Evolutionary conservation across 805 yeast genomes (phyloP).

Genomic region (Metschnikowia vanudenii): DNA sequence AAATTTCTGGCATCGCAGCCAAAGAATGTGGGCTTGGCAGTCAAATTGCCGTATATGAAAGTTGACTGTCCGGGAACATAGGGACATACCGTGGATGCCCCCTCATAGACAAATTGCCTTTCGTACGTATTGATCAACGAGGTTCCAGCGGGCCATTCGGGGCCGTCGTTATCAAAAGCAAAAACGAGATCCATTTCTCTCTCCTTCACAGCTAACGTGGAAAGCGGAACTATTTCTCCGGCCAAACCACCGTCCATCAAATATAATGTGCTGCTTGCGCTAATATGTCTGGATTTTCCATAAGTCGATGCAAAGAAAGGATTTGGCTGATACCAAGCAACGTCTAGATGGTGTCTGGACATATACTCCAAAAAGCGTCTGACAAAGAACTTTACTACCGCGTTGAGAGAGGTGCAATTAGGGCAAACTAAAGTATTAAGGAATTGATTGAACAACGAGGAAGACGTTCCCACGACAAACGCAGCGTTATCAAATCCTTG

Average conservation of each 20-base stretch:
- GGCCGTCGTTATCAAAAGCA: slow-evolving; percentile 35
- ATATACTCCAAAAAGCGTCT: slow-evolving; percentile 26
- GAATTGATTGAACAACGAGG: slow-evolving; percentile 39
- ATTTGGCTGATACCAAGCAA: slow-evolving; percentile 37
- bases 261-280: slow-evolving; percentile 30
- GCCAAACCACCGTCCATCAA: slow-evolving; percentile 43
- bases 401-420: slow-evolving; percentile 26
- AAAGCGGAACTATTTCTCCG: slow-evolving; percentile 36
- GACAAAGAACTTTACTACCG: slow-evolving; percentile 26
- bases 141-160: slow-evolving; percentile 37
- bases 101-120: slow-evolving; percentile 40
- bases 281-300: slow-evolving; percentile 27
- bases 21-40: slow-evolving; percentile 72
- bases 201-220: slow-evolving; percentile 33
- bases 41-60: slow-evolving; percentile 58
- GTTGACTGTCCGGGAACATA: slow-evolving; percentile 71
- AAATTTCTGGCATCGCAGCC: slow-evolving; percentile 73
- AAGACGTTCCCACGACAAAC: slow-evolving; percentile 39
- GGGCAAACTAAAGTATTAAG: slow-evolving; percentile 36
- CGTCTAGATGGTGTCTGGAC: slow-evolving; percentile 28
- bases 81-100: slow-evolving; percentile 67
- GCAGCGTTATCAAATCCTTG: slow-evolving; percentile 42
- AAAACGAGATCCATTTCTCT: slow-evolving; percentile 37
- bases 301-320: slow-evolving; percentile 35
- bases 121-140: slow-evolving; percentile 33